Base-by-base conservation (phyloP, 2,329 filamentous ascomycete genomes). In the Huntiella abstrusa region DNA sequence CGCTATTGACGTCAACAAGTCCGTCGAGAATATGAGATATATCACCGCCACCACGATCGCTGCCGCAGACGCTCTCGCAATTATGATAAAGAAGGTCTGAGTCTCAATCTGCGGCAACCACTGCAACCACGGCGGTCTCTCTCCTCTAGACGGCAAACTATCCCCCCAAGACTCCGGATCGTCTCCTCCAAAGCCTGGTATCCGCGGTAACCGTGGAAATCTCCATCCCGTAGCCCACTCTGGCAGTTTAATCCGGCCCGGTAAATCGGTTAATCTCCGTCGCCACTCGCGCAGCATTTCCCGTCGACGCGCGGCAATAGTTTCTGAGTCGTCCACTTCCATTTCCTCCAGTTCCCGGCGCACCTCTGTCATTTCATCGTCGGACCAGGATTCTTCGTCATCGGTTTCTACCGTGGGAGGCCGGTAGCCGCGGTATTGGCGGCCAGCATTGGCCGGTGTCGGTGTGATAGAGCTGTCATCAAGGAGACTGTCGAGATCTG, bases 261-360 rank as follows among this genome's bases (percentile, higher is more conserved):
- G 65, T 55, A 49, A 13, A 32, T 44, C 46, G n/a, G 39, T 44
- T 39, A 49, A 43, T 8, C 43, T 39, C 11, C 48, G 43, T 22
- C 44, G 35, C 48, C 48, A 49, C 33, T 46, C 16, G 33, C 48
- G 44, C 44, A 64, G 57, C 2, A 64, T 66, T 17, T 66, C 59
- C 28, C 62, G 60, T 46, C 62, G 54, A 49, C 60, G 57, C 42
- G 64, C 60, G 16, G 63, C 56, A 15, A 44, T 50, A 22, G 77
- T 75, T 54, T 92, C 85, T 55, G 76, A 75, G 54, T 92, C 85
- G 55, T 85, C 73, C 37, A 92, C 75, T 54, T 92, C 85, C 71
- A 93, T 77, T 70, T 95, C 82, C 57, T 92, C 76, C 65, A 96
- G 80, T 62, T 91, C 83, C 53, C 80, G 73, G 52, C 83, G 77